These are phyloP conservation scores for Saitozyma sp. DNA, from an alignment of 768 basidiomycete genomes.

Conservation along the genomic window DNA sequence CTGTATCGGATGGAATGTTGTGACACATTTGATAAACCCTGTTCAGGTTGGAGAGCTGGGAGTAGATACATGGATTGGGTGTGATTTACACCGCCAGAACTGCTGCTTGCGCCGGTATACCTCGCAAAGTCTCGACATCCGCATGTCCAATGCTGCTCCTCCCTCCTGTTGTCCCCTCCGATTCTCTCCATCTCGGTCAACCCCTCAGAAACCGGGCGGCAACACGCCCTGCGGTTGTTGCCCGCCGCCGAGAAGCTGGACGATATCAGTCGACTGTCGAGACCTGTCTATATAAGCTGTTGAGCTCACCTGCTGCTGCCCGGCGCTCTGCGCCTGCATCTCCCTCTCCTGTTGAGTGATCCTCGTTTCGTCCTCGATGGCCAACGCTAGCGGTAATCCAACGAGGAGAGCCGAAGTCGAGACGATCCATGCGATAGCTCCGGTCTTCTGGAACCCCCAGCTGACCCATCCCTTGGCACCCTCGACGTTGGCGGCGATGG, in stretches of 20 bases:
- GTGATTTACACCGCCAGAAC: too few relatives aligned
- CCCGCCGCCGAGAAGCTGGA: conserved; percentile 66
- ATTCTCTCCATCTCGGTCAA: neutral
- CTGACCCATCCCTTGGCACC: conserved; percentile 67
- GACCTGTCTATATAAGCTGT: neutral
- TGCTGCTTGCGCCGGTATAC: too few relatives aligned
- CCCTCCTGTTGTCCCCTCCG: too few relatives aligned
- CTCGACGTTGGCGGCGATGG: conserved; percentile 64
- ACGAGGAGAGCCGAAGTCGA: conserved; percentile 92
- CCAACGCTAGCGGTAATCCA: conserved; percentile 86
- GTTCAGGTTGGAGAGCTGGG: too few relatives aligned
- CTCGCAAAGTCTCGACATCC: too few relatives aligned
- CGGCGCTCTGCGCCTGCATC: conserved; percentile 87
- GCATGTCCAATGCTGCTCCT: too few relatives aligned
- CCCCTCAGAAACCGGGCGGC: conserved; percentile 74
- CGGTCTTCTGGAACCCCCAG: conserved; percentile 69
- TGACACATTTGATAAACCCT: too few relatives aligned
- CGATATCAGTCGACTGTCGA: conserved; percentile 2
- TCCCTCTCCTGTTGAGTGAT: conserved; percentile 92
- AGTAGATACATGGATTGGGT: too few relatives aligned
- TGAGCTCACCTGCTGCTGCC: conserved; percentile 75
- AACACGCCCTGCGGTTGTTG: conserved; percentile 61
- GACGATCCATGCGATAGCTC: conserved; percentile 90
- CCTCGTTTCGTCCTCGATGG: conserved; percentile 94
- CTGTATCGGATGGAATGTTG: too few relatives aligned